phyloP scores from a whole-genome alignment of 441 rosid species.

The Erodium trifolium region DNA sequence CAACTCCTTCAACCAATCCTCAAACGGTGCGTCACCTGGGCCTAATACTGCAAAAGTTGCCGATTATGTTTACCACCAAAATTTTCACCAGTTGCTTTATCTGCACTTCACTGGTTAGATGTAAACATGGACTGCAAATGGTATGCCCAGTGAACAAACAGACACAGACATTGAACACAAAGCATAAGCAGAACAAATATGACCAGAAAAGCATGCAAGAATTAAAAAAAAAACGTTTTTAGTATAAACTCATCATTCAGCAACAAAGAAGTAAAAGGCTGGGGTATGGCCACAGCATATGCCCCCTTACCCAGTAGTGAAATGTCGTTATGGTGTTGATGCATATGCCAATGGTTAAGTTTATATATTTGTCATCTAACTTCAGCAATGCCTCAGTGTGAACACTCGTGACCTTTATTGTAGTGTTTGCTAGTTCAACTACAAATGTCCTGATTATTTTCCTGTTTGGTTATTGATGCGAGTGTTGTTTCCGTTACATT shows the following conservation, averaged over 20 bases:
- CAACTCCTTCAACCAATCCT: conserved; percentile 81
- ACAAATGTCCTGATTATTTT: neutral
- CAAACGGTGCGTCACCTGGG: conserved; percentile 87
- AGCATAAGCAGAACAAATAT: neutral
- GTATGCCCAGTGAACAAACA: neutral
- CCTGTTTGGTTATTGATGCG: neutral
- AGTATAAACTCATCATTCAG: neutral
- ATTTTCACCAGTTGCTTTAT: conserved; percentile 14
- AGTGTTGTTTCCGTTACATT: conserved; percentile 4
- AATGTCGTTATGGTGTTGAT: neutral
- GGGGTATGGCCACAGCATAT: too few relatives aligned
- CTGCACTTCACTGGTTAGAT: neutral
- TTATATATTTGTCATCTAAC: neutral
- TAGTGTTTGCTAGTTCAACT: neutral
- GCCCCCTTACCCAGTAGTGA: too few relatives aligned
- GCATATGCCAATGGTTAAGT: neutral
- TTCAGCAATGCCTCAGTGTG: neutral
- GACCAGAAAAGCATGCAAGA: neutral
- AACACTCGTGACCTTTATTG: neutral
- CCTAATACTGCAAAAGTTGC: conserved; percentile 27
- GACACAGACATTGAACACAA: neutral
- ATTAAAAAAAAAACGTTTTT: neutral
- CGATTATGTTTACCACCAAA: conserved; percentile 12
- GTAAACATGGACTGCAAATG: too few relatives aligned
- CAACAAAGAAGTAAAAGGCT: neutral